Base-by-base conservation (phyloP, 2,329 filamentous ascomycete species). In the Exophiala aquamarina region DNA sequence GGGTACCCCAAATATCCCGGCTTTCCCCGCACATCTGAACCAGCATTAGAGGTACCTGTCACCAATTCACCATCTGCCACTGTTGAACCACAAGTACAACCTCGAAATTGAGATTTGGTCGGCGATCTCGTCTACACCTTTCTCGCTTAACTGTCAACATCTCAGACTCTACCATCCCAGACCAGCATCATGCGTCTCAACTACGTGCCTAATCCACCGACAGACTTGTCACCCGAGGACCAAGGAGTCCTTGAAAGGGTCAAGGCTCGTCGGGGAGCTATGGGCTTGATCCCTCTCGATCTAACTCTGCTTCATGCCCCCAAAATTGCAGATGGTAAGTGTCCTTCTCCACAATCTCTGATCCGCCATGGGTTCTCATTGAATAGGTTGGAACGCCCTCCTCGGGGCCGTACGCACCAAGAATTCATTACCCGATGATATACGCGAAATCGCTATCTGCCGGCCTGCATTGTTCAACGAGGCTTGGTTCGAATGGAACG, bases 401-500 rank as follows among this genome's bases (percentile, higher is more conserved):
- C 68, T 81, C 23, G 75, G 76, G 33, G 69, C 77, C 29, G 77
- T 82, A 35, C 74, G 78, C 35, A 78, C 74, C 1, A 64, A 68
- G 47, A 81, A 76, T 4, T 73, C 69, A 10, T 66, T 81, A 3
- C 61, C 74, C 3, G 64, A 69, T 3, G 62, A 69, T 26, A 60
- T 89, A 43, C 82, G 87, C 56, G 89, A 95, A 72, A 74, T 91
- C 14, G 84, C 87, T 56, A 91, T 95, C 59, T 89, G 82, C 61
- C 79, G 89, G 39, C 86, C 94, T 11, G 89, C 89, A 10, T 83
- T 86, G 13, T 78, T 89, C 59, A 95, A 94, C 68, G 68, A 77
- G 14, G 89, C 89, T 2, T 89, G 86, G 82, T 94, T 90, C 67
- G 89, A 95, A 66, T 94, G 87, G 89, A 78, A 72, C 28, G 81